Base-by-base conservation (phyloP, 495 filamentous ascomycete genomes). In the Glonium stellatum region DNA sequence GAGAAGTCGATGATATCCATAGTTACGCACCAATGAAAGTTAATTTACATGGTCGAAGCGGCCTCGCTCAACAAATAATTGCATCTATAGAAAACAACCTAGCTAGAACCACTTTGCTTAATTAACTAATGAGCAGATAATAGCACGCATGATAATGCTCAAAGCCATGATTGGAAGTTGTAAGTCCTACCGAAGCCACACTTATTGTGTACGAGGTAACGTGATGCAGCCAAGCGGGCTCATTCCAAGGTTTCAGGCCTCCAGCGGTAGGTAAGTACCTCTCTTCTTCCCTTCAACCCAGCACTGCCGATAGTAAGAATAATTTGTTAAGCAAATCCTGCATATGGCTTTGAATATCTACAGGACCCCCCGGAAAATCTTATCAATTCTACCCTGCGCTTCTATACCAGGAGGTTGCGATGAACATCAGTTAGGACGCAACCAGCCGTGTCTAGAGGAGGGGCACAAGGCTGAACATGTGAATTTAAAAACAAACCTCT, bases 1-100 rank as follows among this genome's bases (percentile, higher is more conserved):
- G 60, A 70, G 63, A 52, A 72, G 62, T 12, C 23, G 34, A 21
- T 21, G 53, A 55, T 27, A n/a, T 42, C 18, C n/a, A 39, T 27
- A 37, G n/a, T 31, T 31, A 31, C 27, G 27, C 6, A 31, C 27
- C 27, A 31, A 31, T 31, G 2, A 31, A 31, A 31, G 2, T 31
- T 6, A 31, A 31, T 31, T 6, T 6, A 31, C 3, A 6, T 31
- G 27, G 27, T 31, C 6, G 27, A 6, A 31, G 27, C 27, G 6
- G 6, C 27, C 27, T 31, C 27, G 6, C 27, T 6, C 6, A 31
- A 31, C 27, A 31, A 31, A 31, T 31, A 6, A 31, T 31, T 31
- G 3, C 6, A 6, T 6, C 27, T 6, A 31, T 6, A 31, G 6
- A 31, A 31, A 31, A 31, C 6, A 31, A 2, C 6, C 27, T 31